Evolutionary conservation across 306 rosid genomes (phyloP).

Genomic region (Quercus suber): DNA sequence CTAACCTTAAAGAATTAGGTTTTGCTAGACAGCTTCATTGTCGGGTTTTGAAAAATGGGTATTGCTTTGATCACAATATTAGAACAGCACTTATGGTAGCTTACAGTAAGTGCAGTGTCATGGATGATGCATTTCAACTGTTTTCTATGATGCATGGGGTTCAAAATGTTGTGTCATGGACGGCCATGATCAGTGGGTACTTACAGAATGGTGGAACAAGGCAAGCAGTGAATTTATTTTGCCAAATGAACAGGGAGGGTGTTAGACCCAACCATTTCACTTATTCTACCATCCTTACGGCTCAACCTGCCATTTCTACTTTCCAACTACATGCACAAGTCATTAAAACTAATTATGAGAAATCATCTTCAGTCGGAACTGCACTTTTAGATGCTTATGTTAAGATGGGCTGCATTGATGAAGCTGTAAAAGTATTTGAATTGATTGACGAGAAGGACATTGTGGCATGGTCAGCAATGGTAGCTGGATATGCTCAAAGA

Average conservation of each 20-base stretch:
- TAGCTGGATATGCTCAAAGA: slow-evolving; percentile 70
- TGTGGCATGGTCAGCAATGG: slow-evolving; percentile 93
- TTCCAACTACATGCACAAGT: slow-evolving; percentile 73
- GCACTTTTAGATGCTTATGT: slow-evolving; percentile 72
- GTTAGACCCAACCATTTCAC: slow-evolving; percentile 77
- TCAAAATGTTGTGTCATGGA: slow-evolving; percentile 79
- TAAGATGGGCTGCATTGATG: slow-evolving; percentile 49
- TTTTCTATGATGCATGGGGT: slow-evolving; percentile 43
- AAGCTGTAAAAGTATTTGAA: slow-evolving; percentile 64
- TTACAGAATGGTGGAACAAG: slow-evolving; percentile 58
- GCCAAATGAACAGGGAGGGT: slow-evolving; percentile 63
- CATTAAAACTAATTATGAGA: slow-evolving; percentile 68
- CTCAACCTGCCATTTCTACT: slow-evolving; percentile 41
- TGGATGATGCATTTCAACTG: slow-evolving; percentile 56
- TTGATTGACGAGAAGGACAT: slow-evolving; percentile 63
- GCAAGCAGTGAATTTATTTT: slow-evolving; percentile 59
- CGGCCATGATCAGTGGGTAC: slow-evolving; percentile 79
- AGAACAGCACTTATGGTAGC: slow-evolving; percentile 67
- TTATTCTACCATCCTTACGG: slow-evolving; percentile 76
- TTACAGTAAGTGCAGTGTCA: slow-evolving; percentile 59
- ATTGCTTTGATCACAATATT: slow-evolving; percentile 42
- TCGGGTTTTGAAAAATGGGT: slow-evolving; percentile 56
- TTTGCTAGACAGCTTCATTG: slow-evolving; percentile 61
- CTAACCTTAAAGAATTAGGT: slow-evolving; percentile 45
- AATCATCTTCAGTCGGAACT: slow-evolving; percentile 73